These are phyloP conservation scores for Cylindrotheca fusiformis DNA, from an alignment of 108 stramenopile genomes.

Conservation along the genomic window DNA sequence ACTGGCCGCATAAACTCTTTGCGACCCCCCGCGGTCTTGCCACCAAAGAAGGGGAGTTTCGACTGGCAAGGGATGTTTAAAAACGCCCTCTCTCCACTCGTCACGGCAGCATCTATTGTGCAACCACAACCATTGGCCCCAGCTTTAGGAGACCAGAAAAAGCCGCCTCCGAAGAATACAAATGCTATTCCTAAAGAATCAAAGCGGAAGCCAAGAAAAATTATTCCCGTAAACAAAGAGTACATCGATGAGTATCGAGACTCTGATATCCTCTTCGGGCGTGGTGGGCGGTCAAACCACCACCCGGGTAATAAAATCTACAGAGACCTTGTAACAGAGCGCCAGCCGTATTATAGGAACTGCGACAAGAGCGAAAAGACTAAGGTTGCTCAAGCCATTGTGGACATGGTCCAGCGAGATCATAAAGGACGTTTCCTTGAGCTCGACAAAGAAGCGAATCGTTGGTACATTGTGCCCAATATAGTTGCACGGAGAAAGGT, in stretches of 20 bases:
- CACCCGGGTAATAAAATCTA: constrained; percentile 46
- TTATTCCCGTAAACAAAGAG: constrained; percentile 33
- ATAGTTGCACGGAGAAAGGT: constrained; percentile 30
- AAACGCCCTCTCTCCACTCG: constrained; percentile 15
- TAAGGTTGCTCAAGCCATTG: constrained; percentile 27
- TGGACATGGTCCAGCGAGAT: constrained; percentile 21
- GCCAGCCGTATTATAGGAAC: constrained; percentile 19
- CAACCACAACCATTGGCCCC: constrained; percentile 19
- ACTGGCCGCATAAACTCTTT: neutral
- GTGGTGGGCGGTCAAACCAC: constrained; percentile 43
- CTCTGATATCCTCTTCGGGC: constrained; percentile 40
- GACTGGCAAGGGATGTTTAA: constrained; percentile 24
- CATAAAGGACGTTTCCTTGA: constrained; percentile 39
- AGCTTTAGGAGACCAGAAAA: neutral
- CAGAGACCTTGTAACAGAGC: constrained; percentile 28
- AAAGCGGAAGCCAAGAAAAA: constrained; percentile 33
- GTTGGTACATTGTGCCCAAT: constrained; percentile 34
- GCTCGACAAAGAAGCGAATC: constrained; percentile 26
- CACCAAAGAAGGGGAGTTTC: constrained; percentile 29
- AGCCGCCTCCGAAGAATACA: neutral
- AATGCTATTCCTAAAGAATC: neutral
- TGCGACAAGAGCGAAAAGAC: constrained; percentile 47
- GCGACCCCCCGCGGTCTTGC: constrained; percentile 3
- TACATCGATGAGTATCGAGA: constrained; percentile 25
- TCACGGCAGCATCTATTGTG: constrained; percentile 21